These are phyloP conservation scores for Perilla frutescens DNA, from an alignment of 257 asterid species.

Conservation along the genomic window DNA sequence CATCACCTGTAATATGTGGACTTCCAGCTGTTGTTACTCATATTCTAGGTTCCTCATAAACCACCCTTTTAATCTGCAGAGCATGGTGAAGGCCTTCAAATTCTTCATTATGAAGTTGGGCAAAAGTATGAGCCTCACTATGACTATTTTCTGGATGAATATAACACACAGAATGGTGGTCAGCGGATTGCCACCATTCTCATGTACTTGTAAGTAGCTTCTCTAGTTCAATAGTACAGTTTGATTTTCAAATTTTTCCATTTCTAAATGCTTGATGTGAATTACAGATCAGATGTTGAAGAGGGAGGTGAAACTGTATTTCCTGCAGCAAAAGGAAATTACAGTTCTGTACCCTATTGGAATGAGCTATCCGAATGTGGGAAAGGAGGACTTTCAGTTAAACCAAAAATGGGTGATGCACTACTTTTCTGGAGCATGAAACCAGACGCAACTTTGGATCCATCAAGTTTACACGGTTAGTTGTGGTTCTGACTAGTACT, in stretches of 20 bases:
- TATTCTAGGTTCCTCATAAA: conserved; percentile 29
- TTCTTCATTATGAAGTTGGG: conserved; percentile 97
- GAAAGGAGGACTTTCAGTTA: conserved; percentile 85
- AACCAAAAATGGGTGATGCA: conserved; percentile 96
- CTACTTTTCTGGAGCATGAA: conserved; percentile 99
- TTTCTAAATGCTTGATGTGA: conserved; percentile 29
- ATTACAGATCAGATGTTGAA: conserved; percentile 93
- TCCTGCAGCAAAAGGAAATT: conserved; percentile 90
- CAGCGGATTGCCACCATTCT: conserved; percentile 97
- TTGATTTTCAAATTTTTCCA: neutral
- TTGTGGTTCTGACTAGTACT: conserved; percentile 36
- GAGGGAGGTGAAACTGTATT: conserved; percentile 99
- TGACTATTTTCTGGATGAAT: conserved; percentile 90
- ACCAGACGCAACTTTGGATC: conserved; percentile 87
- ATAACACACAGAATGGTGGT: conserved; percentile 87
- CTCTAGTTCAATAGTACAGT: conserved; percentile 27
- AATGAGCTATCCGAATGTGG: conserved; percentile 97
- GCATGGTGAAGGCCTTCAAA: conserved; percentile 95
- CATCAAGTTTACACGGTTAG: conserved; percentile 97
- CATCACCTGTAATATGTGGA: neutral
- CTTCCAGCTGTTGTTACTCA: neutral
- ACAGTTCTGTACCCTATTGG: conserved; percentile 90
- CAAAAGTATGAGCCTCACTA: conserved; percentile 96
- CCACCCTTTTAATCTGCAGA: conserved; percentile 55
- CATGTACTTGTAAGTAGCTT: conserved; percentile 85